Conservation (phyloP, 495 filamentous ascomycete genomes). For the Penicillium egyptiacum region DNA sequence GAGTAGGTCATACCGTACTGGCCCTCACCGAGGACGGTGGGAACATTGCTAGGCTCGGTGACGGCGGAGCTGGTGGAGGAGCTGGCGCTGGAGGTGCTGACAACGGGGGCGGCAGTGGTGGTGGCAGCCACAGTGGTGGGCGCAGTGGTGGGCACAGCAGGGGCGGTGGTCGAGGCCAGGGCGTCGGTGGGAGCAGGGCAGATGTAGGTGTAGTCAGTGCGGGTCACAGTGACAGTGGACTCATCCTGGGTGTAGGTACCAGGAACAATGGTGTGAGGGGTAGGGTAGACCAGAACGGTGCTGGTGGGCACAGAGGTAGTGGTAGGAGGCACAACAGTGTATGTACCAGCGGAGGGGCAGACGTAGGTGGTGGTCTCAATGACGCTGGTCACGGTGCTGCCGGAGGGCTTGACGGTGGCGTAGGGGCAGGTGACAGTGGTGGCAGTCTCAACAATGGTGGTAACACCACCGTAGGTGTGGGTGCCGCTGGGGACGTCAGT, state of each 20-base stretch:
- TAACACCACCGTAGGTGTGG: conserved; percentile 74
- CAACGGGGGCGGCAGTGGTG: conserved; percentile 21
- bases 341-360: conserved; percentile 77
- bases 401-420: conserved; percentile 62
- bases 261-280: conserved; percentile 61
- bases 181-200: conserved; percentile 63
- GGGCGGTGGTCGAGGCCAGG: conserved; percentile 24
- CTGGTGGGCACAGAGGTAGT: conserved; percentile 57
- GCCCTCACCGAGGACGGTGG: conserved; percentile 36
- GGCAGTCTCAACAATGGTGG: conserved; percentile 65
- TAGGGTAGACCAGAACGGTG: conserved; percentile 64
- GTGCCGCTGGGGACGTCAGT: conserved; percentile 64
- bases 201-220: conserved; percentile 66
- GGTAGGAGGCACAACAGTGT: conserved; percentile 69
- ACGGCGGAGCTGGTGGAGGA: conserved; percentile 20
- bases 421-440: conserved; percentile 75
- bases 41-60: neutral
- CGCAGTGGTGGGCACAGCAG: conserved; percentile 22
- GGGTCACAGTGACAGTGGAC: conserved; percentile 64
- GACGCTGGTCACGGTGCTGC: conserved; percentile 66
- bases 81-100: conserved; percentile 21
- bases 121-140: conserved; percentile 26
- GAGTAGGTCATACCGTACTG: conserved; percentile 93
- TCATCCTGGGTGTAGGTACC: conserved; percentile 74
- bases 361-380: conserved; percentile 72